Percentiles rank a stretch among this genome's conserved stretches.
Conservation (phyloP, 768 basidiomycete species). For the Tricholoma matsutake region DNA sequence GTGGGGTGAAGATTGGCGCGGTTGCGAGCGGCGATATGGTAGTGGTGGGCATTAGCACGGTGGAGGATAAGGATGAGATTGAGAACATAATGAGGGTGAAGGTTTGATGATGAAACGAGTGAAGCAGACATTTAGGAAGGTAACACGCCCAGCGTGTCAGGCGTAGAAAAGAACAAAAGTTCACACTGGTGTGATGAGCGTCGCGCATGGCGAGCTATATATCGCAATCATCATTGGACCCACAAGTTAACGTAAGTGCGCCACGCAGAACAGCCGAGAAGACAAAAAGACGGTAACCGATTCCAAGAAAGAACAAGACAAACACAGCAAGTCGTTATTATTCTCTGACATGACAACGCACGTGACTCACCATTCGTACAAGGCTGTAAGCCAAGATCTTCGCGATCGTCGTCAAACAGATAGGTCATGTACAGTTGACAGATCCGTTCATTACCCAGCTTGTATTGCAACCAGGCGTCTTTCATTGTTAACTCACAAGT, state of each 20-base stretch:
- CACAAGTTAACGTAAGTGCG: conserved; percentile 25
- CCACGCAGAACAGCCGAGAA: conserved; percentile 12
- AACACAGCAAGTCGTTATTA: too few relatives aligned
- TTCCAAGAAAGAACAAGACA: conserved; percentile 16
- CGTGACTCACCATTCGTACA: too few relatives aligned
- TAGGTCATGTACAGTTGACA: too few relatives aligned
- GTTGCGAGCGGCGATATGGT: conserved; percentile 32
- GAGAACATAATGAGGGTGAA: conserved; percentile 25
- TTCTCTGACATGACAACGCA: too few relatives aligned
- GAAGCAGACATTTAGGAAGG: conserved; percentile 17
- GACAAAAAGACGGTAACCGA: conserved; percentile 19
- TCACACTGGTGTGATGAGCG: conserved; percentile 19
- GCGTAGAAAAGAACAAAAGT: conserved; percentile 12
- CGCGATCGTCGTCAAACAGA: too few relatives aligned
- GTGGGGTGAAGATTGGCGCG: conserved; percentile 36
- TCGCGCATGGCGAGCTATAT: conserved; percentile 12
- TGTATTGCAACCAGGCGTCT: too few relatives aligned
- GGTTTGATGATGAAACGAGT: conserved; percentile 7
- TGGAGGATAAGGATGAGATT: conserved; percentile 41
- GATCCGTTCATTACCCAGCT: too few relatives aligned
- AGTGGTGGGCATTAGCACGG: conserved; percentile 40
- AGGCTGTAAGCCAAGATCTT: too few relatives aligned
- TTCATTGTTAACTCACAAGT: too few relatives aligned
- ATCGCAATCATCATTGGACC: conserved; percentile 25
- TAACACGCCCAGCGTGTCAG: conserved; percentile 36